These are phyloP conservation scores for Lepraria neglecta DNA, from an alignment of 495 filamentous ascomycete genomes.

Conservation along the genomic window DNA sequence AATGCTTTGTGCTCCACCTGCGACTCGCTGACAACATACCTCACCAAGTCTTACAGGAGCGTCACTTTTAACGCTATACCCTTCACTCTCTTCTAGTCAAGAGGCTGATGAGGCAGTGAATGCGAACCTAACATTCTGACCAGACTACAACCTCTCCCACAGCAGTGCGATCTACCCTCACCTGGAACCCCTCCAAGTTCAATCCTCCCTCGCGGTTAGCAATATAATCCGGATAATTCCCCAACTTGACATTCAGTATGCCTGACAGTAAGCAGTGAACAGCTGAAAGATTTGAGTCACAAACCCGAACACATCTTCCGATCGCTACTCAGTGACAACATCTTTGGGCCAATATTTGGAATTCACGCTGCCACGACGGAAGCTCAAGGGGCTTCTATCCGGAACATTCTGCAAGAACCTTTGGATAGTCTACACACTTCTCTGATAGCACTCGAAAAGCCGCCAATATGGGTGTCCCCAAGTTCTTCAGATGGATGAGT, in stretches of 20 bases:
- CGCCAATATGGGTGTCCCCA: constrained; percentile 77
- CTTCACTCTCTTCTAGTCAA: not conserved
- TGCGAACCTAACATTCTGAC: constrained; percentile 10
- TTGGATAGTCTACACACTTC: not conserved
- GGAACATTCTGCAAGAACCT: too few relatives aligned
- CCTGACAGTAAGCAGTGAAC: not conserved
- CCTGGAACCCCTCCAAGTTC: too few relatives aligned
- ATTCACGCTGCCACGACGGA: too few relatives aligned
- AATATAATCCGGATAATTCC: too few relatives aligned
- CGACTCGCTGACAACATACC: not conserved
- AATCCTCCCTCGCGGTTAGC: too few relatives aligned
- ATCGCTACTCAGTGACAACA: too few relatives aligned
- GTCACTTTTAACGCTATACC: not conserved
- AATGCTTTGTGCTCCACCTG: constrained; percentile 1
- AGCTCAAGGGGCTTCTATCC: too few relatives aligned
- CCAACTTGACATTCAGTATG: not conserved
- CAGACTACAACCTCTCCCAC: constrained; percentile 19
- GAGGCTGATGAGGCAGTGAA: constrained; percentile 13
- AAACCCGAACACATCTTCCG: too few relatives aligned
- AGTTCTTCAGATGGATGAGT: constrained; percentile 78
- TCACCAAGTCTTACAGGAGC: not conserved
- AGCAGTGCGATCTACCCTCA: constrained; percentile 1
- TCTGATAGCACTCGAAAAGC: not conserved
- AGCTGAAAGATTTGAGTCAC: too few relatives aligned
- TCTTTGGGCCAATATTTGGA: too few relatives aligned